A percentile compares a stretch with the other conserved stretches of the same genome.
phyloP scores from a whole-genome alignment of 2,329 filamentous ascomycete genomes.

The Colletotrichum coccodes region DNA sequence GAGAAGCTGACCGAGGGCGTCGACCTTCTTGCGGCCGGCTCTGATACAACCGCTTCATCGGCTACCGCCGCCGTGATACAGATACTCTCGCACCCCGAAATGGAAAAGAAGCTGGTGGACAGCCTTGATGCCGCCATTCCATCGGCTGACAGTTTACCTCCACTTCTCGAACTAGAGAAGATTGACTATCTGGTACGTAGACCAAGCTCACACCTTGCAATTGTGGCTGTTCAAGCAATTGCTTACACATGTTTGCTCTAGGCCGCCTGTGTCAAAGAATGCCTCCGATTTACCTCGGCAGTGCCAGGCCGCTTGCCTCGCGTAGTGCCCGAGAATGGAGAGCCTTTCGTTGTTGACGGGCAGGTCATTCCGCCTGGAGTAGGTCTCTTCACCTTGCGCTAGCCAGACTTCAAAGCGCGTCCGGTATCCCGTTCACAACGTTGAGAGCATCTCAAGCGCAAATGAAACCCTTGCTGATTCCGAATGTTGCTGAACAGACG shows the following conservation, averaged over 20 bases:
- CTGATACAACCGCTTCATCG: neutral
- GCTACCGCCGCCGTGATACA: neutral
- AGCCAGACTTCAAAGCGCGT: too few species aligned
- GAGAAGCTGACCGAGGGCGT: neutral
- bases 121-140: neutral
- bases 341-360: slow-evolving; percentile 5
- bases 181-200: neutral
- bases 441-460: too few species aligned
- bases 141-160: neutral
- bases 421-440: too few species aligned
- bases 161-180: neutral
- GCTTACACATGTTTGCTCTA: neutral
- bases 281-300: neutral
- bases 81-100: neutral
- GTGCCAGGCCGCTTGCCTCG: neutral
- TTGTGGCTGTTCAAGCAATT: neutral
- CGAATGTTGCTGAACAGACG: neutral
- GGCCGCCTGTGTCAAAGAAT: slow-evolving; percentile 13
- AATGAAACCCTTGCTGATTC: neutral
- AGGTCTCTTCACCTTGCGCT: neutral
- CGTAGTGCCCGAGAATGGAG: neutral
- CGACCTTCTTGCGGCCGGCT: slow-evolving; percentile 6
- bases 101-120: neutral
- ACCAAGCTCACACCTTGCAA: neutral
- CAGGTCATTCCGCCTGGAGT: slow-evolving; percentile 3